Percentiles rank a stretch among this genome's conserved stretches.
phyloP scores from a whole-genome alignment of 2,329 filamentous ascomycete species.

The Penicillium thymicola region DNA sequence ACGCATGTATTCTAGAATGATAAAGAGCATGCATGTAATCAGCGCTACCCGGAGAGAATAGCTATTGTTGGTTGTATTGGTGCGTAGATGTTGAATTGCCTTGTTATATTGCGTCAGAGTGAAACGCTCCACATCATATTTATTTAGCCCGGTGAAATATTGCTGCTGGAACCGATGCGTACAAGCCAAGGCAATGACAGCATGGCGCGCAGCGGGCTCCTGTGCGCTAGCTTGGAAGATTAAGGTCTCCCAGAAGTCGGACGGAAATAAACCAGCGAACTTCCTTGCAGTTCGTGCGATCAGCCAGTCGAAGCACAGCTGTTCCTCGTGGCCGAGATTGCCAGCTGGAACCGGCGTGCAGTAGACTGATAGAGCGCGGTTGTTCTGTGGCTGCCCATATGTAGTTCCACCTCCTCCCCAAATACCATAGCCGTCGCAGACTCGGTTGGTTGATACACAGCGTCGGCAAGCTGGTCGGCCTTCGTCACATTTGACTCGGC shows the following conservation, averaged over 20 bases:
- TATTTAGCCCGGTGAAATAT: conserved; percentile 6
- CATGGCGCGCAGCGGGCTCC: conserved; percentile 45
- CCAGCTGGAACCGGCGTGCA: conserved; percentile 11
- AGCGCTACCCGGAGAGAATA: conserved; percentile 37
- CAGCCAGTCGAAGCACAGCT: conserved; percentile 30
- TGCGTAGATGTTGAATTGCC: conserved; percentile 37
- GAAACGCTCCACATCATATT: conserved; percentile 28
- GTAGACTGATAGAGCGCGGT: conserved; percentile 12
- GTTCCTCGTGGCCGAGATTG: conserved; percentile 22
- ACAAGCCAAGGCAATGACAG: conserved; percentile 42
- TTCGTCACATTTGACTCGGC: conserved; percentile 41
- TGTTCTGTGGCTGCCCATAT: conserved; percentile 20
- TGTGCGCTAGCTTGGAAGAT: conserved; percentile 39
- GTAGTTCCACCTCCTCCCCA: conserved; percentile 38
- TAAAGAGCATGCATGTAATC: conserved; percentile 44
- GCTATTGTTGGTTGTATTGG: conserved; percentile 22
- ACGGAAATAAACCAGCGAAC: conserved; percentile 36
- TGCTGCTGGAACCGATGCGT: conserved; percentile 28
- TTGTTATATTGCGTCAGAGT: conserved; percentile 40
- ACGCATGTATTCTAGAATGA: conserved; percentile 41
- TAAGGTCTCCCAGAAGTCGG: conserved; percentile 40
- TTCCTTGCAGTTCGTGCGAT: conserved; percentile 25
- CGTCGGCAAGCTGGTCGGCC: conserved; percentile 35
- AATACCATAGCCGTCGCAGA: conserved; percentile 45
- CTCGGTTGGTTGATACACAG: conserved; percentile 35